Conservation (phyloP, 192 early-diverging fungal species). For the Chytriomyces hyalinus region DNA sequence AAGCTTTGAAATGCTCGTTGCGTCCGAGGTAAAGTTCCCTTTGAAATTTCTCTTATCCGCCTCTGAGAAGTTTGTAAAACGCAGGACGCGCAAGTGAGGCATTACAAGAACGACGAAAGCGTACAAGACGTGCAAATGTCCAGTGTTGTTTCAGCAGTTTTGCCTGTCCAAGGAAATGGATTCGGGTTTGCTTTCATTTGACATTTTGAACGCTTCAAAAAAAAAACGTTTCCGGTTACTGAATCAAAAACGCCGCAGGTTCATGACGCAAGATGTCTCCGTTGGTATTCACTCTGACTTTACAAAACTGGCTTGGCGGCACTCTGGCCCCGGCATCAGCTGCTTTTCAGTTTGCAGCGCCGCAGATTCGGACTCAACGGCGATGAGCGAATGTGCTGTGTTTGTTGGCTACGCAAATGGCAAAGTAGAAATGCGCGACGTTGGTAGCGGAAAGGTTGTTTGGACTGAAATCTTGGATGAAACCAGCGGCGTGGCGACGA, state of each 20-base stretch:
- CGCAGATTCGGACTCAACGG: not conserved
- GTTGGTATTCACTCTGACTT: not conserved
- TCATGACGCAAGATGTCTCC: conserved; percentile 4
- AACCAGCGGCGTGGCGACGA: not conserved
- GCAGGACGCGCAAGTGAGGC: conserved; percentile 6
- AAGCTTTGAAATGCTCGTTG: not conserved
- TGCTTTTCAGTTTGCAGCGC: conserved; percentile 3
- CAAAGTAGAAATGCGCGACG: conserved; percentile 3
- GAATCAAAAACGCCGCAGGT: not conserved
- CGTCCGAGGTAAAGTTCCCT: not conserved
- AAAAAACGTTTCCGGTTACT: not conserved
- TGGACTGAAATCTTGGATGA: conserved; percentile 17
- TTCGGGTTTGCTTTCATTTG: conserved; percentile 4
- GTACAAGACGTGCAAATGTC: not conserved
- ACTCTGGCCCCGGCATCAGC: not conserved
- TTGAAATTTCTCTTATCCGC: not conserved
- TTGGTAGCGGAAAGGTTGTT: not conserved
- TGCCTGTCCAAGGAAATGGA: not conserved
- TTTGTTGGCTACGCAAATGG: conserved; percentile 22
- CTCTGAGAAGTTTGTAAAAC: not conserved
- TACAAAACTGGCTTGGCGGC: not conserved
- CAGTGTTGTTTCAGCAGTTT: not conserved
- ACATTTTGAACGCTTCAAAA: not conserved
- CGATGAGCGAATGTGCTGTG: not conserved
- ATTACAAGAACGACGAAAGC: conserved; percentile 11